Evolutionary conservation across 2,329 filamentous ascomycete species (phyloP), one percentile per base, ranked within the genome.

Genomic region (Colletotrichum sp.): DNA sequence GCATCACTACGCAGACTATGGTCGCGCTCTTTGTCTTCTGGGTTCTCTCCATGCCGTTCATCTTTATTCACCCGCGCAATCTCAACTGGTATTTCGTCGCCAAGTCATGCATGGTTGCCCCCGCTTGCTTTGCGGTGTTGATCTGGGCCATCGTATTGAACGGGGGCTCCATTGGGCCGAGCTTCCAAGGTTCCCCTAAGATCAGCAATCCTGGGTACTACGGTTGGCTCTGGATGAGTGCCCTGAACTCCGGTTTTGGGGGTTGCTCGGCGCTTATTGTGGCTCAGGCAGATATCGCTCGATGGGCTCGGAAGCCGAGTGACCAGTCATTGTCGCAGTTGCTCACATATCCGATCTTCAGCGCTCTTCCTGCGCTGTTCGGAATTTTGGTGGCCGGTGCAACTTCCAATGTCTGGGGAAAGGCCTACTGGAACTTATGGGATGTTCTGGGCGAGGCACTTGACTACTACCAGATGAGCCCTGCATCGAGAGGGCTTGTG

Each of bases 361-460:
- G 32, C 32, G 38, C 62, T 28, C 32, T 70, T 24, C n/a, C 43
- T 70, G 36, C 26, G n/a, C 32, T 61, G 55, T 70, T 43, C 24
- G 62, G 32, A 16, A 43, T 66, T 8, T n/a, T 66, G 15, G 55
- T 58, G 9, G 55, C 24, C 26, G 18, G 24, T 15, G 24, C 55
- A 8, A 58, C 55, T 8, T 58, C 55, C 12, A 38, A 38, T 26
- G 15, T 66, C 32, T 66, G 38, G 32, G 62, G 62, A 6, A 28
- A 66, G 18, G 62, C 34, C 18, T 66, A 36, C 62, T 66, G 62
- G 85, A 86, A 87, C 64, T 79, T 84, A 18, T 86, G 84, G 83
- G 84, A 86, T 74, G 80, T 86, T 18, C 83, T 83, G 48, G 78
- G 76, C 28, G 78, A 79, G 2, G 84, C 86, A 9, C 81, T 87